These are phyloP conservation scores for Plasmodium coatneyi DNA, from an alignment of 169 alveolate genomes.

Conservation along the genomic window DNA sequence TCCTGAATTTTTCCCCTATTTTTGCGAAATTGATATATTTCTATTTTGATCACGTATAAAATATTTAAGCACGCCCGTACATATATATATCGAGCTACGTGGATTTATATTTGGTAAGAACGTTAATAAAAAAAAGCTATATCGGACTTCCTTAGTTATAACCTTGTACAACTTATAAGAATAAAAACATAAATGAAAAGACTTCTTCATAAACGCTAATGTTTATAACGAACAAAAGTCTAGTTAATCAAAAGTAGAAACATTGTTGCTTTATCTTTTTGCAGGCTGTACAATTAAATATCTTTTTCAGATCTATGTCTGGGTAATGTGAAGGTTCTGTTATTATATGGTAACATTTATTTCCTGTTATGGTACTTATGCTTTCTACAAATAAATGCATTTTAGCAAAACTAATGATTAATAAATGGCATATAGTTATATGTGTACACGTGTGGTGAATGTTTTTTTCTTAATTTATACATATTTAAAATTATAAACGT, in stretches of 20 bases:
- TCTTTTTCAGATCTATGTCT: neutral
- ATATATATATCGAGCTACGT: neutral
- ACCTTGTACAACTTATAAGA: neutral
- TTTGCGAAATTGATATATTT: neutral
- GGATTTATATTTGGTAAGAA: neutral
- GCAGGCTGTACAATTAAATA: neutral
- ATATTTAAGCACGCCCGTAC: neutral
- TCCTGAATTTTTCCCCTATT: neutral
- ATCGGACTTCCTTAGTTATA: neutral
- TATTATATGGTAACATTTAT: neutral
- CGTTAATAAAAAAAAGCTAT: neutral
- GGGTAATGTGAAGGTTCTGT: neutral
- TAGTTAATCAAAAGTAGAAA: neutral
- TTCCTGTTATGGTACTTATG: neutral
- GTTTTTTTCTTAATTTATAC: neutral
- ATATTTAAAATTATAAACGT: neutral
- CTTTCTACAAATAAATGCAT: neutral
- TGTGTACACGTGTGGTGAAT: neutral
- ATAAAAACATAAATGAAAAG: neutral
- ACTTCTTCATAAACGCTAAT: neutral
- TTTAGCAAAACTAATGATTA: neutral
- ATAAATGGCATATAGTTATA: neutral
- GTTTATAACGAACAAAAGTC: neutral
- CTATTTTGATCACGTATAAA: neutral
- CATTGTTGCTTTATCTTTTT: neutral